A percentile compares a stretch with the other conserved stretches of the same genome.
These are phyloP conservation scores for Trypanosoma brucei DNA, from an alignment of 208 protist genomes.

Conservation along the genomic window DNA sequence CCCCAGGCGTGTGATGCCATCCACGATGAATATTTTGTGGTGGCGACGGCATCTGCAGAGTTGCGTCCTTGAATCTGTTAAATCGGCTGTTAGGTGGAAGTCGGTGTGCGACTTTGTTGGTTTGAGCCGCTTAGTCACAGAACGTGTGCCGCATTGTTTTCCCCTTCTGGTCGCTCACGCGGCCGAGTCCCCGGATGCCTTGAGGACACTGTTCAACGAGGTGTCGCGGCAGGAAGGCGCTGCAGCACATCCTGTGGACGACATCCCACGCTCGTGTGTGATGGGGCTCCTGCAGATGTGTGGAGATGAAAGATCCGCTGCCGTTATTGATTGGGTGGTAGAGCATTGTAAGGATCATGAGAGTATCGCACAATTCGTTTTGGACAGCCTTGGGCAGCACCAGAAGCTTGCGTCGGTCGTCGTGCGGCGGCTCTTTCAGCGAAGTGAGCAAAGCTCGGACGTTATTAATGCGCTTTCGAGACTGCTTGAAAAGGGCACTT, in stretches of 20 bases:
- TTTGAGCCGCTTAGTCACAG: neutral
- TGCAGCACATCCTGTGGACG: neutral
- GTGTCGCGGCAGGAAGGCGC: neutral
- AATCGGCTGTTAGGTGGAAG: constrained; percentile 4
- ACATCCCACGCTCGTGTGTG: constrained; percentile 3
- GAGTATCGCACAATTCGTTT: constrained; percentile 9
- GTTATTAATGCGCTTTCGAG: constrained; percentile 3
- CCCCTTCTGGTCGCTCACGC: constrained; percentile 14
- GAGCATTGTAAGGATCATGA: constrained; percentile 11
- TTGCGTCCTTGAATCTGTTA: neutral
- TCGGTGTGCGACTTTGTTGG: constrained; percentile 5
- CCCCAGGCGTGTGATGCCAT: no score
- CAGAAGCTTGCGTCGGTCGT: neutral
- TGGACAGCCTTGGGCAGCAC: neutral
- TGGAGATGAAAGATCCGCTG: neutral
- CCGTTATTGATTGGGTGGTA: constrained; percentile 12
- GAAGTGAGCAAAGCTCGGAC: neutral
- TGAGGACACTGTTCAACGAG: constrained; percentile 4
- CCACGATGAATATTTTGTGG: constrained; percentile 1
- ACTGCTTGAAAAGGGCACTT: neutral
- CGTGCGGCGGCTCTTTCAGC: constrained; percentile 1
- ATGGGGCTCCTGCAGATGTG: constrained; percentile 9
- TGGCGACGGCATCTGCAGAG: constrained; percentile 10
- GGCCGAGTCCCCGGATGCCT: neutral
- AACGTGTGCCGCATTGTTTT: neutral